These are phyloP conservation scores for Micromonas commoda DNA, from an alignment of 139 green algal species.

Conservation along the genomic window DNA sequence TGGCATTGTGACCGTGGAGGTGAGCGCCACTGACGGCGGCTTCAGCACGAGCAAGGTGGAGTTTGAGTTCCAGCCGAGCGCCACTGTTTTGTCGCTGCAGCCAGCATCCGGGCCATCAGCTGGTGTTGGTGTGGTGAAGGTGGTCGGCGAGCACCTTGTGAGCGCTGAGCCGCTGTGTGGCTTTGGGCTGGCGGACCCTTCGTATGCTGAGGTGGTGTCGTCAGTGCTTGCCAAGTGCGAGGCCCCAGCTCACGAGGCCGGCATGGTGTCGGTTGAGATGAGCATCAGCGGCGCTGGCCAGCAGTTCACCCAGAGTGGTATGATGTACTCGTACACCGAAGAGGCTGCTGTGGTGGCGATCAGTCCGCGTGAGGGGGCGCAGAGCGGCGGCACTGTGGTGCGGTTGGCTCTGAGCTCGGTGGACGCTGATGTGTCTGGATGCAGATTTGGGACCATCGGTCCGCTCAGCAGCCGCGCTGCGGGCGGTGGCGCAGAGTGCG, in stretches of 20 bases:
- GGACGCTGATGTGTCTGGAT: too few species aligned
- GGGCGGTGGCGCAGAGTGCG: too few species aligned
- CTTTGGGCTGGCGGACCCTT: not conserved
- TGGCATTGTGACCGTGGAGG: conserved; percentile 1
- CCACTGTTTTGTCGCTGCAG: not conserved
- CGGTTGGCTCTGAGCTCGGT: too few species aligned
- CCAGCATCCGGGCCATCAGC: not conserved
- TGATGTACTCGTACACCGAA: too few species aligned
- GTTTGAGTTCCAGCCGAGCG: not conserved
- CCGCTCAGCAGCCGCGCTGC: too few species aligned
- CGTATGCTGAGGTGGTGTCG: not conserved
- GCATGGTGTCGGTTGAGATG: not conserved
- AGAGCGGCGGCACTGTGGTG: too few species aligned
- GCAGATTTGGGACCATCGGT: too few species aligned
- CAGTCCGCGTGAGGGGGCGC: too few species aligned
- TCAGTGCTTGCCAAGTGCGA: not conserved
- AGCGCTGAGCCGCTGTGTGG: not conserved
- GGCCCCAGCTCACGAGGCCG: not conserved
- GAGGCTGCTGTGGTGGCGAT: too few species aligned
- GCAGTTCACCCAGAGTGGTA: not conserved
- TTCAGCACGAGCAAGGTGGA: conserved; percentile 9
- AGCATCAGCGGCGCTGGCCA: not conserved
- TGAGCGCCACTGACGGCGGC: not conserved
- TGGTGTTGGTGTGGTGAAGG: conserved; percentile 8
- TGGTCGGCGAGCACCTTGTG: not conserved